phyloP scores from a whole-genome alignment of 768 basidiomycete genomes.

The Termitomyces sp. region DNA sequence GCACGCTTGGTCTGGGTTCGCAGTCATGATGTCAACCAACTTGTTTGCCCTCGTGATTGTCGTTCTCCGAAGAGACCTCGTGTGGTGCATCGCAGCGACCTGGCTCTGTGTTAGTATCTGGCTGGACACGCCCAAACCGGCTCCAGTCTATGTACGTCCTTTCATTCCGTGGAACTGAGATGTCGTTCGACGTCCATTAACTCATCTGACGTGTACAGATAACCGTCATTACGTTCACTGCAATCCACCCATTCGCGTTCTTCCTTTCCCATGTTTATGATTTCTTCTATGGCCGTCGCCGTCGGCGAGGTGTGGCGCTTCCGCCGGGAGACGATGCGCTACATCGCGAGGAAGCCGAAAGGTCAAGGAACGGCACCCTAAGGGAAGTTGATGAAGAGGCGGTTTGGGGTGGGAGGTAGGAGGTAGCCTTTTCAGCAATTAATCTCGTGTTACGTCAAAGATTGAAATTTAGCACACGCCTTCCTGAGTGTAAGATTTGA shows the following conservation, averaged over 20 bases:
- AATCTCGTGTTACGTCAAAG: not conserved
- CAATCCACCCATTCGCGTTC: conserved; percentile 60
- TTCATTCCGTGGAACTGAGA: not conserved
- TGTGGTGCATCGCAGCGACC: conserved; percentile 71
- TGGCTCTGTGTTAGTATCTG: conserved; percentile 74
- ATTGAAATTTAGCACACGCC: not conserved
- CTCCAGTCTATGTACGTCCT: conserved; percentile 56
- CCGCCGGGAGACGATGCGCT: conserved; percentile 17
- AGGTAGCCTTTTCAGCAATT: not conserved
- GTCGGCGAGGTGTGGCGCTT: conserved; percentile 15
- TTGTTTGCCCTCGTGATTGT: conserved; percentile 53
- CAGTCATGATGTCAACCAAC: conserved; percentile 64
- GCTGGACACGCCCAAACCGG: conserved; percentile 57
- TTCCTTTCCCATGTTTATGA: conserved; percentile 42
- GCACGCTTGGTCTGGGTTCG: conserved; percentile 73
- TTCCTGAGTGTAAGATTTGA: too few species aligned
- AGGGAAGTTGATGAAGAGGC: conserved; percentile 19
- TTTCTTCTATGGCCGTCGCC: conserved; percentile 18
- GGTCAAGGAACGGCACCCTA: conserved; percentile 2
- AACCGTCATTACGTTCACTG: conserved; percentile 59
- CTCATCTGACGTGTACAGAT: conserved; percentile 34
- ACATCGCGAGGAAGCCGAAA: conserved; percentile 7
- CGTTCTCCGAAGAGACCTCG: conserved; percentile 57
- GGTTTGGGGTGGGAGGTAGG: conserved; percentile 13
- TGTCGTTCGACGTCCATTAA: not conserved